Percentiles rank a stretch among this genome's conserved stretches.
These are phyloP conservation scores for Echites panduratus DNA, from an alignment of 257 asterid genomes.

Conservation along the genomic window DNA sequence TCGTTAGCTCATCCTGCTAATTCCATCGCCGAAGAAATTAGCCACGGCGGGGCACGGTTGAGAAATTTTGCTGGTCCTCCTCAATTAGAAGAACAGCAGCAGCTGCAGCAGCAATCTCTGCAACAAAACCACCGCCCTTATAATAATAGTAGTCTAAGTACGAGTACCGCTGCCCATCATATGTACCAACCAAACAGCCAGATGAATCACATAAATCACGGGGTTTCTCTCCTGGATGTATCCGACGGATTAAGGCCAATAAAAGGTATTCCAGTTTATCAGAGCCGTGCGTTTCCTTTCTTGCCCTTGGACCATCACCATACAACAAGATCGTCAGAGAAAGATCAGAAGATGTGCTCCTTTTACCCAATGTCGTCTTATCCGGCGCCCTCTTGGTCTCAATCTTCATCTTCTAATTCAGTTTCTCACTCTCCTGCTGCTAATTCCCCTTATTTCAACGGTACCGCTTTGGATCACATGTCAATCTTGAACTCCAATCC, in stretches of 20 bases:
- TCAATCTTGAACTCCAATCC: slow-evolving; percentile 23
- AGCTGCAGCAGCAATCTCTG: too few species aligned
- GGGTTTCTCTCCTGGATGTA: slow-evolving; percentile 42
- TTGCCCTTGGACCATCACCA: slow-evolving; percentile 20
- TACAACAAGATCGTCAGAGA: slow-evolving; percentile 11
- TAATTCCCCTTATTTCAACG: slow-evolving; percentile 21
- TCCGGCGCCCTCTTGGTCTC: slow-evolving; percentile 10
- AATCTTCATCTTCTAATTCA: slow-evolving; percentile 3
- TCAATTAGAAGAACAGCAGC: slow-evolving; percentile 23
- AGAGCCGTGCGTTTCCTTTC: slow-evolving; percentile 34
- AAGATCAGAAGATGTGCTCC: slow-evolving; percentile 36
- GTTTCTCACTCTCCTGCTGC: slow-evolving; percentile 17
- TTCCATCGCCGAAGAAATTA: slow-evolving; percentile 5
- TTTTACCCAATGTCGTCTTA: slow-evolving; percentile 33
- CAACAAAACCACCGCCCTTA: too few species aligned
- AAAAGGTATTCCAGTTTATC: slow-evolving; percentile 48
- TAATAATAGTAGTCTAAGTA: too few species aligned
- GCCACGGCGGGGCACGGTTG: background rate
- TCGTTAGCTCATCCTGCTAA: slow-evolving; percentile 55
- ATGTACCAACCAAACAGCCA: slow-evolving; percentile 16
- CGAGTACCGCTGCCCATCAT: too few species aligned
- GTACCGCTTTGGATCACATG: slow-evolving; percentile 27
- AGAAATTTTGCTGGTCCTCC: slow-evolving; percentile 18
- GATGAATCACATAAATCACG: slow-evolving; percentile 38
- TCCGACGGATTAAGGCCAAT: slow-evolving; percentile 64